phyloP scores from a whole-genome alignment of 2,329 filamentous ascomycete genomes.

The Alternaria triticina region DNA sequence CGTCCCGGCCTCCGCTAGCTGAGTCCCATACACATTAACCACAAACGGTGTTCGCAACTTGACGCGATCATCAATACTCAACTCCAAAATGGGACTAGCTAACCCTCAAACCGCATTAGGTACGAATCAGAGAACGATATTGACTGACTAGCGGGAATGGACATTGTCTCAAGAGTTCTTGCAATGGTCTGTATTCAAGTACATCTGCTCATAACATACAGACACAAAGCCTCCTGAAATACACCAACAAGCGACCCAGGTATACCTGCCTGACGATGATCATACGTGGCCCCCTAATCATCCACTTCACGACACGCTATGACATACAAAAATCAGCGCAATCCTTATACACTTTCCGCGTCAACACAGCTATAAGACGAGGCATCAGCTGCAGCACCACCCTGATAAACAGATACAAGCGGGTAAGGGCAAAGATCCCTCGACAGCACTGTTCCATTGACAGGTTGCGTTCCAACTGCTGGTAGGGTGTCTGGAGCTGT shows the following conservation, averaged over 20 bases:
- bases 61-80: neutral
- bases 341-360: neutral
- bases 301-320: neutral
- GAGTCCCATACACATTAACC: neutral
- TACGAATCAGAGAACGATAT: neutral
- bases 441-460: neutral
- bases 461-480: neutral
- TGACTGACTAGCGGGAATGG: neutral
- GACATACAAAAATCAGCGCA: neutral
- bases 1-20: neutral
- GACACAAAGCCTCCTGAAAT: neutral
- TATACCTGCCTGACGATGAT: neutral
- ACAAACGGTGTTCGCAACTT: neutral
- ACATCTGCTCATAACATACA: neutral
- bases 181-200: neutral
- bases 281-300: rapidly evolving
- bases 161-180: neutral
- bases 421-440: neutral
- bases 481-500: neutral
- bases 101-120: neutral
- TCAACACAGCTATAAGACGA: neutral
- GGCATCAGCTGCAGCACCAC: neutral
- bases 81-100: neutral
- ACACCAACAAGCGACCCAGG: neutral
- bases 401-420: neutral